These are phyloP conservation scores for Cladorrhinum samala DNA, from an alignment of 495 filamentous ascomycete genomes.

Conservation along the genomic window DNA sequence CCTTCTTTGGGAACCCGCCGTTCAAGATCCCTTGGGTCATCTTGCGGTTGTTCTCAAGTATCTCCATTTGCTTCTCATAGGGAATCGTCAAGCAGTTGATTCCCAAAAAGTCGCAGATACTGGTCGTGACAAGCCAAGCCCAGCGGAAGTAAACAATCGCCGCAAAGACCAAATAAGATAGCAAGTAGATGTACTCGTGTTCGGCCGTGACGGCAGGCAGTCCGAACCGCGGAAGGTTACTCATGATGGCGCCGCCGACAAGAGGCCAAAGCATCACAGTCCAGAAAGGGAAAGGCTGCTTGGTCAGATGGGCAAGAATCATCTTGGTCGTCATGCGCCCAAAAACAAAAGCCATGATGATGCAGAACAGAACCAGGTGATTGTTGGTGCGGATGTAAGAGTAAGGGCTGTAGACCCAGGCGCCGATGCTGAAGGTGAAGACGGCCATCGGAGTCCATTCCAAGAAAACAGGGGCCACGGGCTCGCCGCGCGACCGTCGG, in stretches of 20 bases:
- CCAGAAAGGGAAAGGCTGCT: constrained; percentile 95
- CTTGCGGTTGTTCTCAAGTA: constrained; percentile 23
- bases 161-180: constrained; percentile 75
- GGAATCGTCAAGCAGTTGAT: constrained; percentile 94
- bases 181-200: constrained; percentile 73
- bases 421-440: constrained; percentile 63
- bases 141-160: constrained; percentile 80
- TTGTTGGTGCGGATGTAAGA: constrained; percentile 74
- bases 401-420: constrained; percentile 86
- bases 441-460: constrained; percentile 91
- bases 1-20: not conserved
- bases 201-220: constrained; percentile 53
- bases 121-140: constrained; percentile 84
- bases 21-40: constrained; percentile 19
- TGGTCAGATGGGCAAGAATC: constrained; percentile 89
- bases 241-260: constrained; percentile 74
- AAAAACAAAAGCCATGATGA: constrained; percentile 92
- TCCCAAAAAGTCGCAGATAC: constrained; percentile 84
- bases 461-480: constrained; percentile 78
- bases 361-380: constrained; percentile 84
- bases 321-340: constrained; percentile 99
- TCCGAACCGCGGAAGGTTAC: constrained; percentile 75
- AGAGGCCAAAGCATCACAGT: constrained; percentile 83
- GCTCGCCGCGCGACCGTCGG: constrained; percentile 62
- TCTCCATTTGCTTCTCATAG: constrained; percentile 44